Conservation (phyloP, 1,139 yeast species). For the Taphrina communis region DNA sequence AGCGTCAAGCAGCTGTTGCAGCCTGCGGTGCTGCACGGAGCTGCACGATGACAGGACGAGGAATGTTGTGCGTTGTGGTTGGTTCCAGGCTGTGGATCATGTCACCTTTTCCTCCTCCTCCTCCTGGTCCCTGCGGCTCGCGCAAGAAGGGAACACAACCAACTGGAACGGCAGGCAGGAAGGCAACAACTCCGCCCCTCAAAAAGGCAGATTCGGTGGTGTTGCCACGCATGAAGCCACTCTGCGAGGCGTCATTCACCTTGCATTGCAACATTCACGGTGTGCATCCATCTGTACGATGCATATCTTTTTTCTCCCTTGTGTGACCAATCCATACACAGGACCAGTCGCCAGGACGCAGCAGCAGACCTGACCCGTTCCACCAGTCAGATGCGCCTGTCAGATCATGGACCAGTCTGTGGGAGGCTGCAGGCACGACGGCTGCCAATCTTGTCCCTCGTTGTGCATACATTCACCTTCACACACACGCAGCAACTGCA, state of each 20-base stretch:
- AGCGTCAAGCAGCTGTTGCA: conserved; percentile 1
- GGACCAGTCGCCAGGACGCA: conserved; percentile 4
- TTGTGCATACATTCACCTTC: background rate
- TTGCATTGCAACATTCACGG: conserved; percentile 9
- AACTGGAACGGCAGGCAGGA: background rate
- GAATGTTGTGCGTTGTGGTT: background rate
- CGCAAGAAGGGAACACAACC: background rate
- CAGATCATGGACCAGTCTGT: conserved; percentile 15
- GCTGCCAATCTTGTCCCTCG: conserved; percentile 11
- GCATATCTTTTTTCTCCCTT: conserved; percentile 17
- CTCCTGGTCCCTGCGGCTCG: background rate
- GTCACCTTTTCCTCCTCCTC: conserved; percentile 7
- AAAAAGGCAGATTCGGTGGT: conserved; percentile 7
- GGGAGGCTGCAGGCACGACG: conserved; percentile 18
- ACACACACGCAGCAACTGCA: conserved; percentile 14
- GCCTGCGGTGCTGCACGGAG: background rate
- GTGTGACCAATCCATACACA: conserved; percentile 13
- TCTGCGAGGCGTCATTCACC: conserved; percentile 11
- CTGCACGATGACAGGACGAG: conserved; percentile 7
- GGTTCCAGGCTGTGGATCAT: conserved; percentile 3
- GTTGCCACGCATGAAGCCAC: conserved; percentile 16
- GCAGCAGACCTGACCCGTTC: conserved; percentile 3
- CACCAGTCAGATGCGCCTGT: conserved; percentile 10
- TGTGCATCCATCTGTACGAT: conserved; percentile 17
- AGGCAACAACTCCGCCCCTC: conserved; percentile 1